These are phyloP conservation scores for Nymphaea thermarum DNA, from an alignment of 164 flowering plant genomes.

Conservation along the genomic window DNA sequence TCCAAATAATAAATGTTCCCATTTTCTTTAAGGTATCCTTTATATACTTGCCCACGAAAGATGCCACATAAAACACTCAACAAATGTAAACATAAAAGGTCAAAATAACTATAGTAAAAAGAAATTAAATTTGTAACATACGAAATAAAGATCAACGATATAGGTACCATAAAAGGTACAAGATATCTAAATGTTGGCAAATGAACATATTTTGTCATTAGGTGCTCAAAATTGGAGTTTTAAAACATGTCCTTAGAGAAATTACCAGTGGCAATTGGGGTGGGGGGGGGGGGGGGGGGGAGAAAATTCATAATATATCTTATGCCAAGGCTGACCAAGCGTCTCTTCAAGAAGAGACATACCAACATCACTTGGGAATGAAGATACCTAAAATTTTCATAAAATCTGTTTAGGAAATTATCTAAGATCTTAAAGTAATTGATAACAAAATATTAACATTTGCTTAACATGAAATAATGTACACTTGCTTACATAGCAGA, in stretches of 20 bases:
- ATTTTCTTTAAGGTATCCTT: constrained; percentile 89
- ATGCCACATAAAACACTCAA: constrained; percentile 41
- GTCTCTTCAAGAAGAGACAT: constrained; percentile 91
- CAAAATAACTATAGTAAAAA: too few species aligned
- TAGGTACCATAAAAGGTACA: too few species aligned
- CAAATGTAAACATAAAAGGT: too few species aligned
- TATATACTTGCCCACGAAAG: constrained; percentile 90
- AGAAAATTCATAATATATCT: constrained; percentile 80
- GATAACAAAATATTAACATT: too few species aligned
- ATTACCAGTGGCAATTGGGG: constrained; percentile 99
- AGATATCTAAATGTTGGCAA: too few species aligned
- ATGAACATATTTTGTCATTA: too few species aligned
- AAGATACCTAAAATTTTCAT: constrained; percentile 71
- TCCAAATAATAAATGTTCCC: constrained; percentile 81
- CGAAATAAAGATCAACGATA: too few species aligned
- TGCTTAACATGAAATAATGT: too few species aligned
- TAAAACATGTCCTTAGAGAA: not conserved
- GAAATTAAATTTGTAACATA: too few species aligned
- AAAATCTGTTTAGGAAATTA: constrained; percentile 7
- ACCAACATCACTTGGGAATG: constrained; percentile 97
- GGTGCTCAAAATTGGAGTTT: too few species aligned
- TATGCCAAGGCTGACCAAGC: constrained; percentile 86
- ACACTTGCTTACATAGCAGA: too few species aligned
- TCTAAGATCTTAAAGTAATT: not conserved
- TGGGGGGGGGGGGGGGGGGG: constrained; percentile 77